phyloP scores from a whole-genome alignment of 2,329 filamentous ascomycete genomes.

The Periconia macrospinosa region DNA sequence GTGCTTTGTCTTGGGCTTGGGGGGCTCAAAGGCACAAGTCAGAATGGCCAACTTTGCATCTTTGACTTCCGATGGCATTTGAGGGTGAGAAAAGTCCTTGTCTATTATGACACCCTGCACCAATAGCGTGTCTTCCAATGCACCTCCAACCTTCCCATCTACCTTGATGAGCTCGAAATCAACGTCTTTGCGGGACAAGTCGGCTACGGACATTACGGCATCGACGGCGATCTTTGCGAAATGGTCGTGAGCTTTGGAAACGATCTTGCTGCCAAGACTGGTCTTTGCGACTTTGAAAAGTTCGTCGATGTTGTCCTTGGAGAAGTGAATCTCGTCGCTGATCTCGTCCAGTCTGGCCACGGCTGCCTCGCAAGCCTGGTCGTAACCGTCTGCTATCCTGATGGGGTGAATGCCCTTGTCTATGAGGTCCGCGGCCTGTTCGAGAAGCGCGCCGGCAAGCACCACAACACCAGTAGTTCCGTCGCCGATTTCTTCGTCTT shows the following conservation, averaged over 20 bases:
- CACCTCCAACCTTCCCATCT: slow-evolving; percentile 93
- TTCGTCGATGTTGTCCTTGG: slow-evolving; percentile 77
- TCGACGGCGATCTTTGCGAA: slow-evolving; percentile 97
- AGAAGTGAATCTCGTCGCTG: slow-evolving; percentile 87
- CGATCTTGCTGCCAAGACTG: slow-evolving; percentile 96
- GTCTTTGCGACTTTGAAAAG: slow-evolving; percentile 94
- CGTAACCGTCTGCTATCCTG: slow-evolving; percentile 96
- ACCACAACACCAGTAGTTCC: slow-evolving; percentile 98
- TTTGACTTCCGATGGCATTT: slow-evolving; percentile 94
- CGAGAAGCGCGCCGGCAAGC: slow-evolving; percentile 87
- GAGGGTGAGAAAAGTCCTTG: slow-evolving; percentile 99
- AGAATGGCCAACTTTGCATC: slow-evolving; percentile 98
- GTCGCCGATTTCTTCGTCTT: slow-evolving; percentile 98
- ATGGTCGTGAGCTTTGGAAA: slow-evolving; percentile 97
- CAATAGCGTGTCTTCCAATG: slow-evolving; percentile 88
- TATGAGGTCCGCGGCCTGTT: slow-evolving; percentile 96
- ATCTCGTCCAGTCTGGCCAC: slow-evolving; percentile 91
- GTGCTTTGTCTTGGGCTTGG: slow-evolving; percentile 99
- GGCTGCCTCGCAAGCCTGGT: slow-evolving; percentile 95
- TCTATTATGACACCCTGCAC: slow-evolving; percentile 98
- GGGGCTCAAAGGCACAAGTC: slow-evolving; percentile 96
- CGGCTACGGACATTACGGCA: slow-evolving; percentile 92
- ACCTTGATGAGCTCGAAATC: slow-evolving; percentile 99
- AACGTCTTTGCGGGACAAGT: slow-evolving; percentile 93
- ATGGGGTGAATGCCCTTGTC: slow-evolving; percentile 99